Base-by-base conservation (phyloP, 169 alveolate genomes). In the Blepharisma undulans region DNA sequence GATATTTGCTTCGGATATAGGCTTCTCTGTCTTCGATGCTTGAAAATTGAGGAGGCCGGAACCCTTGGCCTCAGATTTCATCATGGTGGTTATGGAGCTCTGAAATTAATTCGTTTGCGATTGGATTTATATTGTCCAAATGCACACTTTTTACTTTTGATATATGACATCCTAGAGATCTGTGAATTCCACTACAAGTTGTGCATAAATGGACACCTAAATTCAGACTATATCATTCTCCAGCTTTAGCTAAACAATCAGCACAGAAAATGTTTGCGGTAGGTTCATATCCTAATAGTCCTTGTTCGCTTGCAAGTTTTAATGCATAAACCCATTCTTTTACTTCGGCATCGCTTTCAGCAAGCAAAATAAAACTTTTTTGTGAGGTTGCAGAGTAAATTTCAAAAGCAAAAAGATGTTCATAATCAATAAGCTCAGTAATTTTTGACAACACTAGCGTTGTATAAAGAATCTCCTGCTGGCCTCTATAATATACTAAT, bases 351-450 rank as follows among this genome's bases (percentile, higher is more conserved):
- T 88, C 92, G 25, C 87, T 88, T 76, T 32, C 87, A 12, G 92
- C 92, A 19, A 88, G 33, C 5, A 88, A 59, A 16, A 34, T 61
- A 32, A 32, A 19, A 18, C 60, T 88, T 88, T 32, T 76, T 30
- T 72, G 33, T 21, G 76, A 7, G n/a, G 61, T 25, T 1, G 78
- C 74, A 21, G 92, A 88, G 33, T 29, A 21, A 30, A 88, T 48
- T 88, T 88, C 85, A 88, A 88, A 88, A 34, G 87, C 92, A 88
- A 88, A 88, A 19, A 86, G 84, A 30, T 66, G 22, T 19, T 88
- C 87, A 76, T 32, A 25, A 48, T 34, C 61, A 0, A n/a, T 30
- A 14, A 33, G 25, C 22, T 72, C 87, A 10, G 21, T 25, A n/a
- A 34, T 72, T 76, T 72, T 76, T 4, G 29, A 74, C 66, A 88